A percentile compares a stretch with the other conserved stretches of the same genome.
phyloP scores from a whole-genome alignment of 83 land plant genomes.

The Diphasiastrum complanatum region DNA sequence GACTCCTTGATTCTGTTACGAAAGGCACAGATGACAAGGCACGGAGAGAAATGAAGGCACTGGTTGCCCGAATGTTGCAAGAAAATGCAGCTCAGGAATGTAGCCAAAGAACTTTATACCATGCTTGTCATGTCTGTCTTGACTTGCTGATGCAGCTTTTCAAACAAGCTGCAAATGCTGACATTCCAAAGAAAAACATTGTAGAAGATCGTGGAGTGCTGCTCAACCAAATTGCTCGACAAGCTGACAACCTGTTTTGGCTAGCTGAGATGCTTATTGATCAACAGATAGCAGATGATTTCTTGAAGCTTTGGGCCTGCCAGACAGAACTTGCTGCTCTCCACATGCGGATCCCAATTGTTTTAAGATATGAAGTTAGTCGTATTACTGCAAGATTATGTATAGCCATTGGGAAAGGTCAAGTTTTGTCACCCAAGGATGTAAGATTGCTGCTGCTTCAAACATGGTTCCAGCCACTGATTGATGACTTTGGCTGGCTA shows the following conservation, averaged over 20 bases:
- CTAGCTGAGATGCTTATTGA: constrained; percentile 4
- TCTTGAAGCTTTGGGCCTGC: neutral
- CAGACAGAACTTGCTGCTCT: constrained; percentile 4
- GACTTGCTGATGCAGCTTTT: neutral
- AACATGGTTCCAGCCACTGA: too few relatives aligned
- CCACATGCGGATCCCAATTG: neutral
- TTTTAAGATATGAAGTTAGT: constrained; percentile 10
- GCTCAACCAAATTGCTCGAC: constrained; percentile 1
- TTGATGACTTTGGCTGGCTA: constrained; percentile 16
- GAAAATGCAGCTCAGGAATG: constrained; percentile 41
- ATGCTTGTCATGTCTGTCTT: constrained; percentile 1
- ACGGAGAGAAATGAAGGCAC: constrained; percentile 44
- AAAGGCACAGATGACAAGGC: constrained; percentile 40
- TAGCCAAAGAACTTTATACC: neutral
- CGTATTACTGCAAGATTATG: constrained; percentile 9
- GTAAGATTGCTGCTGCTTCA: constrained; percentile 6
- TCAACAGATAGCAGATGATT: constrained; percentile 1
- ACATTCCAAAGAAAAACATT: neutral
- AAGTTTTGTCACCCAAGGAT: neutral
- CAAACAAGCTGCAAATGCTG: neutral
- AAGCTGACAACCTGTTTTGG: constrained; percentile 14
- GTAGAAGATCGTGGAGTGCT: neutral
- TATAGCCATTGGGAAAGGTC: constrained; percentile 8
- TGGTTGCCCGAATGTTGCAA: constrained; percentile 48
- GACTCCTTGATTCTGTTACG: constrained; percentile 44